phyloP scores from a whole-genome alignment of 2,329 filamentous ascomycete species.

The Remersonia thermophila region DNA sequence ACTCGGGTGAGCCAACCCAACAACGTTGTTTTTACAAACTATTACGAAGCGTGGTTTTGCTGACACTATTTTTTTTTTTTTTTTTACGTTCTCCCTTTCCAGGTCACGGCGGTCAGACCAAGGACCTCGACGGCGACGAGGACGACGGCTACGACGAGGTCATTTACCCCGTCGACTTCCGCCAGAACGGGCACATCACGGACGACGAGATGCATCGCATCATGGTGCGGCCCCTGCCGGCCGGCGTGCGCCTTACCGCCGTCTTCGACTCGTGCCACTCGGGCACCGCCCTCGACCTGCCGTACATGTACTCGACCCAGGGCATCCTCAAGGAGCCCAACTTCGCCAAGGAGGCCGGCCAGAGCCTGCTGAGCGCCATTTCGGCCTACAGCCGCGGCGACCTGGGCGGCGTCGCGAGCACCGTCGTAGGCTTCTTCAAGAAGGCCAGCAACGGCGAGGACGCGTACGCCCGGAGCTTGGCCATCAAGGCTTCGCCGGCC shows the following conservation, averaged over 20 bases:
- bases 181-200: slow-evolving; percentile 66
- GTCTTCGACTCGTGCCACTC: slow-evolving; percentile 58
- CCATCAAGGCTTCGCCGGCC: slow-evolving; percentile 86
- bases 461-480: slow-evolving; percentile 65
- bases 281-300: slow-evolving; percentile 52
- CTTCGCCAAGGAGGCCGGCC: slow-evolving; percentile 54
- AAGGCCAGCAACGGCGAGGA: slow-evolving; percentile 73
- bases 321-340: slow-evolving; percentile 58
- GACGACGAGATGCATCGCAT: slow-evolving; percentile 74
- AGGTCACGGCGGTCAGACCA: slow-evolving; percentile 73
- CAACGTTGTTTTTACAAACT: not conserved
- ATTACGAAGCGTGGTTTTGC: too few species aligned
- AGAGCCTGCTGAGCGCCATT: slow-evolving; percentile 48
- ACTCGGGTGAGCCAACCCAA: slow-evolving; percentile 63
- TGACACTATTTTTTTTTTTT: not conserved
- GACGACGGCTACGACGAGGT: slow-evolving; percentile 75
- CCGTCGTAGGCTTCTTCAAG: slow-evolving; percentile 75
- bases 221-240: slow-evolving; percentile 47
- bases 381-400: slow-evolving; percentile 57
- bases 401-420: slow-evolving; percentile 67
- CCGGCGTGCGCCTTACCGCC: slow-evolving; percentile 47
- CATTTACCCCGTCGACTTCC: slow-evolving; percentile 73
- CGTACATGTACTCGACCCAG: slow-evolving; percentile 58
- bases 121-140: slow-evolving; percentile 68
- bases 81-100: not conserved